Percentiles rank a stretch among this genome's conserved stretches.
Evolutionary conservation across 1,284 basidiomycete genomes (phyloP).

Genomic region (Clitocybe nebularis): DNA sequence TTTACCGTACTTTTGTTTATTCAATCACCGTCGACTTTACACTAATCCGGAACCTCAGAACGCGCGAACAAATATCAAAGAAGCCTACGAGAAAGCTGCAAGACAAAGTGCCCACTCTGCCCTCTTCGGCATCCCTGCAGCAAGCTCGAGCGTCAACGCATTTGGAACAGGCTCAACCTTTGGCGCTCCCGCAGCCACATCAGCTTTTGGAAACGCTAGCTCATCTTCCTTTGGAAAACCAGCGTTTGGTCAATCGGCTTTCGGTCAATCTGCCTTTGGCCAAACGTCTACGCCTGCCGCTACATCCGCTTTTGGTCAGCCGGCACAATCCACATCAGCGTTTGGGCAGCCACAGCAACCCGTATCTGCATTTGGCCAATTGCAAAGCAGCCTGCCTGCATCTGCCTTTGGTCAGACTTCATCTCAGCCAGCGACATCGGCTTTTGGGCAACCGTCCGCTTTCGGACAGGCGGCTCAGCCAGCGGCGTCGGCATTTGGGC

Average conservation of each 20-base stretch:
- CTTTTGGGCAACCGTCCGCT: conserved; percentile 27
- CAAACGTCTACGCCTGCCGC: conserved; percentile 22
- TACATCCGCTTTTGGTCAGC: conserved; percentile 38
- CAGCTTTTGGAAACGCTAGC: conserved; percentile 25
- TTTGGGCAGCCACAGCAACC: conserved; percentile 28
- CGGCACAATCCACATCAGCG: conserved; percentile 30
- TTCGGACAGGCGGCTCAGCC: conserved; percentile 18
- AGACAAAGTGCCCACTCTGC: conserved; percentile 29
- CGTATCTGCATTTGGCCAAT: conserved; percentile 28
- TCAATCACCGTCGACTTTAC: conserved; percentile 15
- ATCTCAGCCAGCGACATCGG: conserved; percentile 23
- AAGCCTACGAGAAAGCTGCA: conserved; percentile 50
- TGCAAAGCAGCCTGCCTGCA: conserved; percentile 17
- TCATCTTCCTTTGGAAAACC: conserved; percentile 23
- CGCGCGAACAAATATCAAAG: conserved; percentile 43
- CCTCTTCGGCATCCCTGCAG: conserved; percentile 14
- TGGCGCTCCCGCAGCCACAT: conserved; percentile 27
- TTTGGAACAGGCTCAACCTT: conserved; percentile 20
- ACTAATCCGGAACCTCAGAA: conserved; percentile 26
- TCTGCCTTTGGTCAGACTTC: conserved; percentile 18
- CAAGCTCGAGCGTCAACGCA: not conserved
- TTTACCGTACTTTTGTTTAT: conserved; percentile 23
- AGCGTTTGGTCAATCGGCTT: conserved; percentile 26
- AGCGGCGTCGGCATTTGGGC: conserved; percentile 19
- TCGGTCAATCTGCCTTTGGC: conserved; percentile 25